These are phyloP conservation scores for Drechslerella stenobrocha DNA, from an alignment of 2,329 filamentous ascomycete genomes.

Conservation along the genomic window DNA sequence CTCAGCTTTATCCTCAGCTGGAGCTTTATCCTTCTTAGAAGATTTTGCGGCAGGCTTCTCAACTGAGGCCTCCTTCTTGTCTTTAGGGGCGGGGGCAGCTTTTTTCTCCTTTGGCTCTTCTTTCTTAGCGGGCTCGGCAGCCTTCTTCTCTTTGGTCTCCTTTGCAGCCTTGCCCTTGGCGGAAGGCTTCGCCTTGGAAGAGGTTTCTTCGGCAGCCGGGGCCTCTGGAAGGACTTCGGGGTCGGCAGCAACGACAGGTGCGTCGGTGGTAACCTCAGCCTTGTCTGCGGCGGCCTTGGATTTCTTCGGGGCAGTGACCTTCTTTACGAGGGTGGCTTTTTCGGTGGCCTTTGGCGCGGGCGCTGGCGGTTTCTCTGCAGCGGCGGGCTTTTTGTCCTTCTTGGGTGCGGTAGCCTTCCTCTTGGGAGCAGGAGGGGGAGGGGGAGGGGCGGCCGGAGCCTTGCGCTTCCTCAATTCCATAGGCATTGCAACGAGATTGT, in stretches of 20 bases:
- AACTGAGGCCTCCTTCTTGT: conserved; percentile 15
- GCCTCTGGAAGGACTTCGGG: conserved; percentile 43
- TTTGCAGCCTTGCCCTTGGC: conserved; percentile 13
- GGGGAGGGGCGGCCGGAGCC: conserved; percentile 60
- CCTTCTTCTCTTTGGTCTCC: background rate
- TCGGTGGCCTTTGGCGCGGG: conserved; percentile 29
- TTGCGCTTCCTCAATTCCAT: conserved; percentile 67
- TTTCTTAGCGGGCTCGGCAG: conserved; percentile 21
- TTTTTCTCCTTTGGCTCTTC: conserved; percentile 55
- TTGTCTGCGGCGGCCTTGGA: conserved; percentile 32
- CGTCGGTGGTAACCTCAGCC: conserved; percentile 40
- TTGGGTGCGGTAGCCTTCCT: conserved; percentile 55
- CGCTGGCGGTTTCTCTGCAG: conserved; percentile 40
- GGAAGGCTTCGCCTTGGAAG: conserved; percentile 38
- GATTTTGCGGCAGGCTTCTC: conserved; percentile 16
- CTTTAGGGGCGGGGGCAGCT: conserved; percentile 20
- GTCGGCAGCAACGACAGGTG: conserved; percentile 30
- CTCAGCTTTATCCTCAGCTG: conserved; percentile 59
- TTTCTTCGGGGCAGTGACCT: conserved; percentile 37
- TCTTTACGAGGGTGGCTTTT: conserved; percentile 11
- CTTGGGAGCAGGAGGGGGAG: conserved; percentile 60
- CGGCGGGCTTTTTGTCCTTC: conserved; percentile 50
- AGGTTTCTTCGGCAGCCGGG: conserved; percentile 21
- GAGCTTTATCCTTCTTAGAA: conserved; percentile 50
- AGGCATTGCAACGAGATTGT: conserved; percentile 58